These are phyloP conservation scores for Aspergillus brunneoviolaceus DNA, from an alignment of 2,329 filamentous ascomycete species.

Conservation along the genomic window DNA sequence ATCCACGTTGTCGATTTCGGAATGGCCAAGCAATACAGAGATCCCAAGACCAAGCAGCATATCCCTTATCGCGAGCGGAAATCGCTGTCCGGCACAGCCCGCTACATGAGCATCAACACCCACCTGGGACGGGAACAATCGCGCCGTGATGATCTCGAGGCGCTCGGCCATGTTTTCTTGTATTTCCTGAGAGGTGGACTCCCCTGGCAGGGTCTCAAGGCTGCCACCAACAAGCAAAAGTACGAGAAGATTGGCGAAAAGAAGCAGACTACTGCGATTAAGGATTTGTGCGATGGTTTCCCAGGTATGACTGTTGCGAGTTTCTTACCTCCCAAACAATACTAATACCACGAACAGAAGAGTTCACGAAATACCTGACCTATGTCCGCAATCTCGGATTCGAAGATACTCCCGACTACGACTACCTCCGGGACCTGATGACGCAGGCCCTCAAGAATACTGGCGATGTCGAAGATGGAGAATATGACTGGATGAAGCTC, in stretches of 20 bases:
- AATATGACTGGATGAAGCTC: slow-evolving; percentile 99
- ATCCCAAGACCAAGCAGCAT: slow-evolving; percentile 98
- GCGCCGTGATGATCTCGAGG: slow-evolving; percentile 91
- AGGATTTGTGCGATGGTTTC: slow-evolving; percentile 94
- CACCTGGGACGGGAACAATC: slow-evolving; percentile 96
- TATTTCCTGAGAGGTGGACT: slow-evolving; percentile 67
- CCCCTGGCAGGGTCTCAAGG: slow-evolving; percentile 68
- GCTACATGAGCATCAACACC: slow-evolving; percentile 99
- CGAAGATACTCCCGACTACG: slow-evolving; percentile 97
- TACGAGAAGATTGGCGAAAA: slow-evolving; percentile 99
- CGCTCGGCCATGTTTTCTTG: slow-evolving; percentile 69
- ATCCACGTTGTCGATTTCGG: slow-evolving; percentile 99
- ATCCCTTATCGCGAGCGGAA: slow-evolving; percentile 97
- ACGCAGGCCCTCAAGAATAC: slow-evolving; percentile 93
- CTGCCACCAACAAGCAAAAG: slow-evolving; percentile 84
- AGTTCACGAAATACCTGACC: slow-evolving; percentile 96
- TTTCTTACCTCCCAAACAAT: not conserved
- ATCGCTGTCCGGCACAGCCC: slow-evolving; percentile 90
- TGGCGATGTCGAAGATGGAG: slow-evolving; percentile 92
- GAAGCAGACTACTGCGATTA: slow-evolving; percentile 97
- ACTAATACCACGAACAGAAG: slow-evolving; percentile 57
- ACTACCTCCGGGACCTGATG: slow-evolving; percentile 94
- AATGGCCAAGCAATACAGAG: slow-evolving; percentile 99
- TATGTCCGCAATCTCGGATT: slow-evolving; percentile 98
- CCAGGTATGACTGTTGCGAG: slow-evolving; percentile 55